Conservation (phyloP, 1,139 yeast species). For the Blastobotrys elegans region DNA sequence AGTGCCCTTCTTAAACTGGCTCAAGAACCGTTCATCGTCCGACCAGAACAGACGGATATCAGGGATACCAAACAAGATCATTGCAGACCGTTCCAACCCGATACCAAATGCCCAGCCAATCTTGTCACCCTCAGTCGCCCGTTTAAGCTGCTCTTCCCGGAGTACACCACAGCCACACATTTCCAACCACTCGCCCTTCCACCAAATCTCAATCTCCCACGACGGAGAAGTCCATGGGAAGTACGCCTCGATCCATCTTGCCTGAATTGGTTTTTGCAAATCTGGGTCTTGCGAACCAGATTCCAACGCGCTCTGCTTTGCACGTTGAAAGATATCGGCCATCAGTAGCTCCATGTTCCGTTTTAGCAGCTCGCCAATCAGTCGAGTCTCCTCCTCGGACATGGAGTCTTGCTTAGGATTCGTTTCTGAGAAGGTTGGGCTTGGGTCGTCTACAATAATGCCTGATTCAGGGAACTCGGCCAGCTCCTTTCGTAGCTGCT, state of each 20-base stretch:
- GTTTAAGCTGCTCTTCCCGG: conserved; percentile 66
- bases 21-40: conserved; percentile 65
- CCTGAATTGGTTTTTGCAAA: conserved; percentile 69
- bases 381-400: conserved; percentile 61
- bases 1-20: conserved; percentile 61
- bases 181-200: conserved; percentile 98
- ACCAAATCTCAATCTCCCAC: conserved; percentile 98
- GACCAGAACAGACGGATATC: conserved; percentile 96
- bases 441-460: conserved; percentile 70
- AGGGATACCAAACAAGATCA: conserved; percentile 91
- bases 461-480: conserved; percentile 64
- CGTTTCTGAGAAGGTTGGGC: conserved; percentile 43
- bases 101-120: conserved; percentile 98
- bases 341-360: conserved; percentile 80
- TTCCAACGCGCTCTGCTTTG: conserved; percentile 58
- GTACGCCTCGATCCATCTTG: conserved; percentile 93
- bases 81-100: conserved; percentile 92
- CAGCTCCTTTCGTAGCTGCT: conserved; percentile 51
- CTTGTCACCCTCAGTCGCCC: conserved; percentile 50
- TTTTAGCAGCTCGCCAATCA: conserved; percentile 74
- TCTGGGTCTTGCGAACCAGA: conserved; percentile 63
- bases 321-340: conserved; percentile 75
- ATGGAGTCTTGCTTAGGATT: conserved; percentile 82
- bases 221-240: conserved; percentile 99
- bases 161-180: conserved; percentile 96